Base-by-base conservation (phyloP, 306 rosid genomes). In the Sophora flavescens region DNA sequence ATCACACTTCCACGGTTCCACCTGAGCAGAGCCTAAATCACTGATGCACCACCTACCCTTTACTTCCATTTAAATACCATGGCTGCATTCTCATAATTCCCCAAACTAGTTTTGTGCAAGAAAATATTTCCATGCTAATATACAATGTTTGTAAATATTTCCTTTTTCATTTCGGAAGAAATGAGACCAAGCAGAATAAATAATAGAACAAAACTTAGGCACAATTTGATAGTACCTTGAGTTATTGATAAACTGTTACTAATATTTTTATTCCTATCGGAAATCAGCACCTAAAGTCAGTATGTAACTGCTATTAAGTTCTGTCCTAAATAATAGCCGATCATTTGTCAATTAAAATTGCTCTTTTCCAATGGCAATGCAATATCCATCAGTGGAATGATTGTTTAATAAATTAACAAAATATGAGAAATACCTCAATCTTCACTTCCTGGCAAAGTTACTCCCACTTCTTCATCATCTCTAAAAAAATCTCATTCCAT, bases 401-500 rank as follows among this genome's bases (percentile, higher is more conserved):
- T 3, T 14, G 10, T 17, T 3, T 64, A 76, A 64, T 13, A 45
- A 61, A 30, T n/a, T 54, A 68, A 26, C 22, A 54, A 38, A 45
- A 44, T n/a, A 13, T 63, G 18, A 65, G 47, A 41, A 54, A 66
- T 10, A 62, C 69, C 60, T 86, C 74, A 90, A 22, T 52, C 13
- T 53, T 76, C 62, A 32, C 54, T 67, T 66, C n/a, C 60, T 16
- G 48, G 17, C 0, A 1, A 1, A 35, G 68, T 1, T 69, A 73
- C 79, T 45, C 79, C 94, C 86, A 86, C 17, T 68, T 91, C 86
- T 81, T 89, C 70, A 89, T 33, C 30, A 88, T 72, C 63, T 89
- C 83, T 1, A 93, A 42, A 56, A 93, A 38, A 13, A 93, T 88
- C 59, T 88, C 91, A 88, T 93, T 93, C 98, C 98, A 93, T 6